Base-by-base conservation (phyloP, 108 stramenopile species). In the Cyclotella baltica region DNA sequence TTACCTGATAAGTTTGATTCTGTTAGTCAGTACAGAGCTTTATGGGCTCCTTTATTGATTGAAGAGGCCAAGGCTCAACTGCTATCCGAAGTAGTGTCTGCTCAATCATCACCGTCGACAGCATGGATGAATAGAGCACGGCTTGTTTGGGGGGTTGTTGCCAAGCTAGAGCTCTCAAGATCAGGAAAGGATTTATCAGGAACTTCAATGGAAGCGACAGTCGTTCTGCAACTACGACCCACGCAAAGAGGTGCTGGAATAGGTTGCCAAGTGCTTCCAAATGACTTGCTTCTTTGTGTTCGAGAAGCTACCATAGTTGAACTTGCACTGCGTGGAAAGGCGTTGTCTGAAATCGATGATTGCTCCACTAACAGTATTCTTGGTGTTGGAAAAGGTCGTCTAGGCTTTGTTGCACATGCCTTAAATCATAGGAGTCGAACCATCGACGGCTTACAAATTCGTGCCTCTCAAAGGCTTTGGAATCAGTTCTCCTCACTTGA, bases 51-150 rank as follows among this genome's bases (percentile, higher is more conserved):
- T 8, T 75, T 86, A 55, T 65, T 79, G 38, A 71, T 86, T 22
- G 53, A 75, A 11, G 85, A 86, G 63, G 76, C 81, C n/a, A 86
- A 83, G 56, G 85, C 85, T 57, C 85, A 86, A 48, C 52, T 86
- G 0, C 22, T 86, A 48, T 86, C 85, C 20, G 85, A 83, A 30
- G 72, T 86, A 3, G 72, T 79, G 16, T 65, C 81, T 19, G 69
- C 73, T 20, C 81, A 81, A 70, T 72, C 75, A 46, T 71, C 81
- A 38, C 40, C 55, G 33, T 34, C 59, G 20, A 72, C 80, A 35
- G 22, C 74, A n/a, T 75, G 74, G 74, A 58, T 71, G 31, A 63
- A 67, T 52, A 40, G 63, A 22, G 40, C 53, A 2, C 40, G 55
- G 19, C 0, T 82, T 52, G 35, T 36, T 9, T 35, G 62, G 51